Conservation (phyloP, 352 stramenopile species). For the Albugo candida region DNA sequence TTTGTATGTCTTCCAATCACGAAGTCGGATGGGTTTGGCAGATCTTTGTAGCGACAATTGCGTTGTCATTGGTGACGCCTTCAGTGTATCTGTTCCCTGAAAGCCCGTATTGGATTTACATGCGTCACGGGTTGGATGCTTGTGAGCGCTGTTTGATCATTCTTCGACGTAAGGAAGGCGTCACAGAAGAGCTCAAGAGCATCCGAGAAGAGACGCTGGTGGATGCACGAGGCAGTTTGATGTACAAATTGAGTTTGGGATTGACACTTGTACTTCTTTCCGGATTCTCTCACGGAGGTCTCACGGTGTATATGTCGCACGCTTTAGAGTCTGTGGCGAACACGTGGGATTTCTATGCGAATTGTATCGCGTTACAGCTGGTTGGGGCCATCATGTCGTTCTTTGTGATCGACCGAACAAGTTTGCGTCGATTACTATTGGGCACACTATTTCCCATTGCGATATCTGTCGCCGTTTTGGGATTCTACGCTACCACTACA, state of each 20-base stretch:
- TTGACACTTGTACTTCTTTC: constrained; percentile 50
- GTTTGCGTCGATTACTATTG: constrained; percentile 51
- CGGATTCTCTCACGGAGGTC: constrained; percentile 26
- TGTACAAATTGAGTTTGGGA: constrained; percentile 45
- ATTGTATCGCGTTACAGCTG: constrained; percentile 34
- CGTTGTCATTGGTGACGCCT: constrained; percentile 46
- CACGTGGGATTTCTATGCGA: constrained; percentile 20
- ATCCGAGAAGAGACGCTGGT: constrained; percentile 37
- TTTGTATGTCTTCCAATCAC: constrained; percentile 26
- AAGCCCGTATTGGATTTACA: constrained; percentile 52
- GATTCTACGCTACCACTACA: constrained; percentile 20
- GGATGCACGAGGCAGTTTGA: constrained; percentile 13
- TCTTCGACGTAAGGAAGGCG: constrained; percentile 40
- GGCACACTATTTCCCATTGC: constrained; percentile 39
- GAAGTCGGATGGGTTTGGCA: constrained; percentile 64
- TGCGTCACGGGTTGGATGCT: constrained; percentile 42
- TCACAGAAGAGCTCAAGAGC: constrained; percentile 43
- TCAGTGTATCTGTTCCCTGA: constrained; percentile 57
- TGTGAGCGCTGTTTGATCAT: constrained; percentile 40
- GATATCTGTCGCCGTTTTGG: constrained; percentile 22
- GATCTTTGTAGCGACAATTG: constrained; percentile 30
- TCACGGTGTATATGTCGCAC: constrained; percentile 31
- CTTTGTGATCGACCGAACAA: constrained; percentile 63
- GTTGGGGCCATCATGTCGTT: constrained; percentile 34
- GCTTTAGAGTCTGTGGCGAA: constrained; percentile 3